Conservation (phyloP, 2,329 filamentous ascomycete species). For the Beauveria caledonica region DNA sequence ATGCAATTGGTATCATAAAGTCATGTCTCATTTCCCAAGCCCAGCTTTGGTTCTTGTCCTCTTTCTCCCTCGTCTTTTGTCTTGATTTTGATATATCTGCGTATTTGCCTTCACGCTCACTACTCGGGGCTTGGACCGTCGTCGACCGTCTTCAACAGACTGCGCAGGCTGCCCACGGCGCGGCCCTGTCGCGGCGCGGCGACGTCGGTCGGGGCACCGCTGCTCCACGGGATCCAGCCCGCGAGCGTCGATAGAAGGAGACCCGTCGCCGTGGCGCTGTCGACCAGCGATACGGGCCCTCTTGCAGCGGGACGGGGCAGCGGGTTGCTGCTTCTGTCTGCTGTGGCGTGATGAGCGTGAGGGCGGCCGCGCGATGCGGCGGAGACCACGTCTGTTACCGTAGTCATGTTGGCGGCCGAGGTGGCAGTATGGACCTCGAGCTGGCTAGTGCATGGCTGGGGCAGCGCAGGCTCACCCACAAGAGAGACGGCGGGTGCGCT, state of each 20-base stretch:
- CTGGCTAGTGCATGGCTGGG: constrained; percentile 46
- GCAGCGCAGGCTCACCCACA: constrained; percentile 47
- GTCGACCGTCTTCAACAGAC: constrained; percentile 34
- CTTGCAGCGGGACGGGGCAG: constrained; percentile 11
- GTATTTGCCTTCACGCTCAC: not conserved
- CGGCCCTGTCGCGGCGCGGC: constrained; percentile 30
- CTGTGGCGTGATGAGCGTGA: not conserved
- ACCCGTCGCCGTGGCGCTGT: constrained; percentile 8
- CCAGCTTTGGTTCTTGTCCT: not conserved
- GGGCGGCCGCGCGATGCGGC: not conserved
- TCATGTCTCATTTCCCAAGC: not conserved
- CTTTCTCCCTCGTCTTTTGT: not conserved
- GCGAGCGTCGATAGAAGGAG: constrained; percentile 11
- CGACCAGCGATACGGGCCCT: constrained; percentile 1
- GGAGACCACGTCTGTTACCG: constrained; percentile 4
- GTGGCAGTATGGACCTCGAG: constrained; percentile 36
- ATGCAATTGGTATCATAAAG: not conserved
- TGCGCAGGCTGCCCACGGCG: constrained; percentile 48
- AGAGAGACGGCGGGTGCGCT: constrained; percentile 21
- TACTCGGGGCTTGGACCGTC: not conserved
- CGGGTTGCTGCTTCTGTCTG: not conserved
- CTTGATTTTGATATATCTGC: not conserved
- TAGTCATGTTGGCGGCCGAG: not conserved
- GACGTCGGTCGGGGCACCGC: constrained; percentile 16
- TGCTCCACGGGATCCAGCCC: constrained; percentile 12